Percentiles rank a stretch among this genome's conserved stretches.
phyloP scores from a whole-genome alignment of 176 grass and related monocot species.

The Avena atlantica region DNA sequence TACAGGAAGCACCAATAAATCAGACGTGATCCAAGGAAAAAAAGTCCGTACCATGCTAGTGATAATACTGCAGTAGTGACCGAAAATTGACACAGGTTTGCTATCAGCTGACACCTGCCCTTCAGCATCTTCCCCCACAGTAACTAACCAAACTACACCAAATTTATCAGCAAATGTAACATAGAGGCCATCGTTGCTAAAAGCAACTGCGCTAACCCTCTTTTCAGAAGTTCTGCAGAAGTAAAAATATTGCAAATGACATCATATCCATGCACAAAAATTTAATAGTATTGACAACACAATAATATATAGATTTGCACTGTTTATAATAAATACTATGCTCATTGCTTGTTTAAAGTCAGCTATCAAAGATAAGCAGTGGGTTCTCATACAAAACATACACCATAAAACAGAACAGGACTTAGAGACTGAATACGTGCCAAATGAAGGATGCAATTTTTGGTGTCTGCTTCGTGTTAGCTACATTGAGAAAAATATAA shows the following conservation, averaged over 20 bases:
- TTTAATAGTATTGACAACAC: background rate
- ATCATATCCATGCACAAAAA: background rate
- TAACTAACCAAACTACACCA: conserved; percentile 76
- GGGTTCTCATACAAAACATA: background rate
- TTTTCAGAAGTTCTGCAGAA: conserved; percentile 80
- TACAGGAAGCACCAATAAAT: conserved; percentile 5
- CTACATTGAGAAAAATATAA: background rate
- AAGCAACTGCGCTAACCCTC: conserved; percentile 79
- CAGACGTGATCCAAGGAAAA: background rate
- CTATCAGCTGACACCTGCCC: conserved; percentile 46
- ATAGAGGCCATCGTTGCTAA: conserved; percentile 58
- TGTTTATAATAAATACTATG: background rate
- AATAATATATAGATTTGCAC: background rate
- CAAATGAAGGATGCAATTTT: background rate
- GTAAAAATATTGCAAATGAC: conserved; percentile 30
- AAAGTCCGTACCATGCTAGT: conserved; percentile 74
- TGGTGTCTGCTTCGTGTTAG: background rate
- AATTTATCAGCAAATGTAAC: conserved; percentile 96
- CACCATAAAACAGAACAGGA: background rate
- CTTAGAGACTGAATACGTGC: background rate
- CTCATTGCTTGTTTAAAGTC: background rate
- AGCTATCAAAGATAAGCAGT: background rate
- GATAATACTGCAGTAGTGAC: conserved; percentile 98
- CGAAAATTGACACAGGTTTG: conserved; percentile 71
- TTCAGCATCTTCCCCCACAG: conserved; percentile 45